phyloP scores from a whole-genome alignment of 345 rosid species.

The Syzygium grande region DNA sequence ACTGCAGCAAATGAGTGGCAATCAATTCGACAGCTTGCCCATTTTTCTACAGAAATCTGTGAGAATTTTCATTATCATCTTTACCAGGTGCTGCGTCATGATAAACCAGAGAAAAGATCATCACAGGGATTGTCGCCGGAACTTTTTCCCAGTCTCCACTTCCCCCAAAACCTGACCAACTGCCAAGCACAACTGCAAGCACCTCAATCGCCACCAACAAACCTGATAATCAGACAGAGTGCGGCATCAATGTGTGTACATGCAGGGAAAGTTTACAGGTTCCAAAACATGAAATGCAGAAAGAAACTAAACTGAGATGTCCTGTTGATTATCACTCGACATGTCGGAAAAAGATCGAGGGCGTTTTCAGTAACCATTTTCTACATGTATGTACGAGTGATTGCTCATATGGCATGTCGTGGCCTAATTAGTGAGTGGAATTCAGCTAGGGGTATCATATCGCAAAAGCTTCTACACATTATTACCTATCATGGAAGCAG shows the following conservation, averaged over 20 bases:
- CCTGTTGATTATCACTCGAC: not conserved
- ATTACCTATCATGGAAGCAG: constrained; percentile 51
- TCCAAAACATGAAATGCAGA: not conserved
- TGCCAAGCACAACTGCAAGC: constrained; percentile 28
- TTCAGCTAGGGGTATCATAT: not conserved
- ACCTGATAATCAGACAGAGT: constrained; percentile 16
- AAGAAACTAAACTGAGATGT: not conserved
- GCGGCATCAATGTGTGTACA: not conserved
- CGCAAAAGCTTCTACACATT: not conserved
- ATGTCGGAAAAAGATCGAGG: not conserved
- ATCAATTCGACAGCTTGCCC: not conserved
- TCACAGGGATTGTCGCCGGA: constrained; percentile 46
- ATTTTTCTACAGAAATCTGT: not conserved
- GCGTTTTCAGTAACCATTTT: not conserved
- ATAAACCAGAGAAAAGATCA: constrained; percentile 54
- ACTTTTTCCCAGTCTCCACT: constrained; percentile 47
- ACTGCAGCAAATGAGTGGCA: constrained; percentile 19
- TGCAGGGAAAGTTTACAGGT: not conserved
- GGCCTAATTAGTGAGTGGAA: not conserved
- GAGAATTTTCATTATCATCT: not conserved
- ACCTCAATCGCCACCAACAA: constrained; percentile 48
- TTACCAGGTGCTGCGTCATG: constrained; percentile 57
- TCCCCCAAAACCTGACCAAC: constrained; percentile 44
- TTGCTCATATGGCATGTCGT: not conserved
- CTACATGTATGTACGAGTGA: not conserved